Evolutionary conservation across 164 flowering plant species (phyloP).

Genomic region (Liquidambar formosana): DNA sequence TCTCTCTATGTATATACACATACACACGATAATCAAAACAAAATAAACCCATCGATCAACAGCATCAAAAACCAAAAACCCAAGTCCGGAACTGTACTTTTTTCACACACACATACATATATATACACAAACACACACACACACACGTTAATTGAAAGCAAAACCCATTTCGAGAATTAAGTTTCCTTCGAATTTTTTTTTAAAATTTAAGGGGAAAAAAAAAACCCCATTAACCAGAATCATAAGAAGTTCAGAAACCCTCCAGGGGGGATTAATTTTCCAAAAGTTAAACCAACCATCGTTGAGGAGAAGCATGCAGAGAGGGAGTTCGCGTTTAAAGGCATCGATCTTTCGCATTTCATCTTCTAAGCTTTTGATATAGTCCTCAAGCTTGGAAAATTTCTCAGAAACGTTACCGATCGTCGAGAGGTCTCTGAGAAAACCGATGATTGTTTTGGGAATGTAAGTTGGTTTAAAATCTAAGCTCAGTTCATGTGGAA

Average conservation of each 20-base stretch:
- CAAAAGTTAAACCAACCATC: constrained; percentile 57
- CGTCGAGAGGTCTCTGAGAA: constrained; percentile 40
- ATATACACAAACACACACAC: too few relatives aligned
- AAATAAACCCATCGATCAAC: constrained; percentile 15
- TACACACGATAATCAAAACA: background rate
- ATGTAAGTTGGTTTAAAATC: constrained; percentile 35
- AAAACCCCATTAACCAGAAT: background rate
- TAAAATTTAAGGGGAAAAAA: background rate
- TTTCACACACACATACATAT: too few relatives aligned
- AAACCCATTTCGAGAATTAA: background rate
- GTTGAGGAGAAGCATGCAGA: constrained; percentile 65
- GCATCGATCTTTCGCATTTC: constrained; percentile 79
- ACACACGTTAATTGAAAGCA: too few relatives aligned
- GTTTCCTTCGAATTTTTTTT: background rate
- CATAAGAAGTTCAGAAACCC: background rate
- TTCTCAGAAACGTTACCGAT: constrained; percentile 36
- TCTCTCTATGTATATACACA: too few relatives aligned
- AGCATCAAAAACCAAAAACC: constrained; percentile 12
- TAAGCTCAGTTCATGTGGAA: constrained; percentile 44
- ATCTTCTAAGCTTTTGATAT: constrained; percentile 50
- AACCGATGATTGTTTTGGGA: constrained; percentile 44
- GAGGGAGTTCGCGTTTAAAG: constrained; percentile 83
- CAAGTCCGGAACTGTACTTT: background rate
- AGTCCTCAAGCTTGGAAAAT: constrained; percentile 39
- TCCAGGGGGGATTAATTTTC: too few relatives aligned